A percentile compares a stretch with the other conserved stretches of the same genome.
Conservation (phyloP, 2,329 filamentous ascomycete species). For the Ascochyta lentis region DNA sequence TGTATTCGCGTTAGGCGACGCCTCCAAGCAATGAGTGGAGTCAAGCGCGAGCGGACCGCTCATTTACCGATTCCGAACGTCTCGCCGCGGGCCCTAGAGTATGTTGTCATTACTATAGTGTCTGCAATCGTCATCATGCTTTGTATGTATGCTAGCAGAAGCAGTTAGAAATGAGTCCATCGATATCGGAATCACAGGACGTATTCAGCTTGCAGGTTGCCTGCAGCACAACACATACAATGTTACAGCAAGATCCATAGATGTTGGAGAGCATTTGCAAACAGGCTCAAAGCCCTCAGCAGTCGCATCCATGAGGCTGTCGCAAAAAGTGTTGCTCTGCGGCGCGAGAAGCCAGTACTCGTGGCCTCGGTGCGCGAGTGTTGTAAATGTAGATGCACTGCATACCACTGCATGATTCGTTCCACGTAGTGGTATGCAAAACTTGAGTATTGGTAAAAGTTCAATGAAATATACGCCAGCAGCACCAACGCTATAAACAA, state of each 20-base stretch:
- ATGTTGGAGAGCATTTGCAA: too few species aligned
- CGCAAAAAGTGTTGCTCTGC: too few species aligned
- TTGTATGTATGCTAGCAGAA: not conserved
- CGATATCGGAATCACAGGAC: not conserved
- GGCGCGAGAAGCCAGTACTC: too few species aligned
- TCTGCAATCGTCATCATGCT: not conserved
- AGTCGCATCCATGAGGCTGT: too few species aligned
- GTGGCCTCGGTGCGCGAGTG: too few species aligned
- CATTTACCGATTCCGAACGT: conserved; percentile 11
- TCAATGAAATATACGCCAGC: not conserved
- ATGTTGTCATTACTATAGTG: conserved; percentile 7
- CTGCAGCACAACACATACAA: too few species aligned
- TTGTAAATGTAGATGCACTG: not conserved
- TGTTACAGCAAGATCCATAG: too few species aligned
- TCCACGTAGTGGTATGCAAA: not conserved
- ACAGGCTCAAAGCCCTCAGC: too few species aligned
- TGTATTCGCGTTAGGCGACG: conserved; percentile 7
- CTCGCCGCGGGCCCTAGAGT: conserved; percentile 1
- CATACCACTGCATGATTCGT: not conserved
- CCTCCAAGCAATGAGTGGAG: conserved; percentile 3
- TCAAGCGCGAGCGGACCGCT: conserved; percentile 4
- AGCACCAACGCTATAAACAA: not conserved
- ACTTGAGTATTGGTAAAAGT: not conserved
- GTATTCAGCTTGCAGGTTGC: not conserved
- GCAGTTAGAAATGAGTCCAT: not conserved